Evolutionary conservation across 345 rosid genomes (phyloP).

Genomic region (Iberis pinnata): DNA sequence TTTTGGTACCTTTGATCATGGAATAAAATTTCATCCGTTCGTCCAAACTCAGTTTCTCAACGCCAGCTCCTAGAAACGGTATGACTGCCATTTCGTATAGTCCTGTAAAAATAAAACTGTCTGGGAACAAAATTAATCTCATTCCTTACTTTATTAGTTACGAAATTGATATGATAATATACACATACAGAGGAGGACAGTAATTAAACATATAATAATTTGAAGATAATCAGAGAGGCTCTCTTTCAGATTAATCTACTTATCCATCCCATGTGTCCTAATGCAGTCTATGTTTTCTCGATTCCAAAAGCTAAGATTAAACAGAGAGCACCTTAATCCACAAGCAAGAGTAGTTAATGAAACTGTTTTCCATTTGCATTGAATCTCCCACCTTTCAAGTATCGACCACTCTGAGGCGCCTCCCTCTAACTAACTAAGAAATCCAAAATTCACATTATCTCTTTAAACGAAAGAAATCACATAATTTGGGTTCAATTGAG

Average conservation of each 20-base stretch:
- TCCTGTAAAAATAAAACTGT: constrained; percentile 97
- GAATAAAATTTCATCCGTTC: constrained; percentile 70
- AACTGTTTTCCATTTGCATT: constrained; percentile 86
- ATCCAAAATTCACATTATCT: neutral
- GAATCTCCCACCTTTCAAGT: constrained; percentile 80
- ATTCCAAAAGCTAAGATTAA: neutral
- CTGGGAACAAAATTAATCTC: constrained; percentile 51
- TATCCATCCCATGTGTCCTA: neutral
- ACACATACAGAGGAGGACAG: too few relatives aligned
- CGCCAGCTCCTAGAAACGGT: constrained; percentile 52
- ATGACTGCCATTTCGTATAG: constrained; percentile 53
- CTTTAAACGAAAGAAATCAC: neutral
- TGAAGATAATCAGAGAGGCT: neutral
- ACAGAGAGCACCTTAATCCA: constrained; percentile 57
- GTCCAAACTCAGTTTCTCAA: constrained; percentile 66
- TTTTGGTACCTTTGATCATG: constrained; percentile 65
- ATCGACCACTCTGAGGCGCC: constrained; percentile 47
- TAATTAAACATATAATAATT: too few relatives aligned
- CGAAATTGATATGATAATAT: neutral
- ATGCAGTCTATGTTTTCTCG: neutral
- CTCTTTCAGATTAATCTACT: constrained; percentile 9
- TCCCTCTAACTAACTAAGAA: constrained; percentile 8
- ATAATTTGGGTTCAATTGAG: neutral
- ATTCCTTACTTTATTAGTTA: neutral
- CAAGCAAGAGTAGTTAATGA: constrained; percentile 84